Conservation (phyloP, 129 eudicot genomes). For the Flaveria bidentis region DNA sequence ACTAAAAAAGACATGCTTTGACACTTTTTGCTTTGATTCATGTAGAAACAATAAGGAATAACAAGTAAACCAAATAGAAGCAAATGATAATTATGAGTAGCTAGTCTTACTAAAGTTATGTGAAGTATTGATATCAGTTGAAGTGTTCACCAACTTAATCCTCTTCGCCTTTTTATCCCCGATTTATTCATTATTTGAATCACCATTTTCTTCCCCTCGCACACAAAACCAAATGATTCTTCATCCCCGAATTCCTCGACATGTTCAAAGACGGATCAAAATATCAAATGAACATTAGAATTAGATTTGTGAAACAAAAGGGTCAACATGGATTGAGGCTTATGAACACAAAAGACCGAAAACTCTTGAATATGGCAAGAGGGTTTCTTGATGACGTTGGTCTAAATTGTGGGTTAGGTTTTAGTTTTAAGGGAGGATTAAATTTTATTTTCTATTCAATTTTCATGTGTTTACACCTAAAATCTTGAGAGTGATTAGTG, state of each 20-base stretch:
- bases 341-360: no score
- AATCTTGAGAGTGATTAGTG: no score
- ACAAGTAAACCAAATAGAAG: neutral
- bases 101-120: constrained; percentile 44
- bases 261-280: constrained; percentile 20
- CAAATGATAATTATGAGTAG: constrained; percentile 5
- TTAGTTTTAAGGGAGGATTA: no score
- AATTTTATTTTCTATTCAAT: no score
- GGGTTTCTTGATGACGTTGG: neutral
- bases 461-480: no score
- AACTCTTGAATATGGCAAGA: no score
- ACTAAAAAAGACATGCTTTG: neutral
- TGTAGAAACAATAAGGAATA: constrained; percentile 11
- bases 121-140: constrained; percentile 55
- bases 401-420: neutral
- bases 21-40: neutral
- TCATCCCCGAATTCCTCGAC: constrained; percentile 19
- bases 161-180: constrained; percentile 6
- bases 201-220: constrained; percentile 33
- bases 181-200: neutral
- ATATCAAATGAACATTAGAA: constrained; percentile 23
- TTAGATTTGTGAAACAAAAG: neutral
- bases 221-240: constrained; percentile 3
- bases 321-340: neutral
- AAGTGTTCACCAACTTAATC: constrained; percentile 34